Base-by-base conservation (phyloP, 1,284 basidiomycete species). In the Waitea zeae region DNA sequence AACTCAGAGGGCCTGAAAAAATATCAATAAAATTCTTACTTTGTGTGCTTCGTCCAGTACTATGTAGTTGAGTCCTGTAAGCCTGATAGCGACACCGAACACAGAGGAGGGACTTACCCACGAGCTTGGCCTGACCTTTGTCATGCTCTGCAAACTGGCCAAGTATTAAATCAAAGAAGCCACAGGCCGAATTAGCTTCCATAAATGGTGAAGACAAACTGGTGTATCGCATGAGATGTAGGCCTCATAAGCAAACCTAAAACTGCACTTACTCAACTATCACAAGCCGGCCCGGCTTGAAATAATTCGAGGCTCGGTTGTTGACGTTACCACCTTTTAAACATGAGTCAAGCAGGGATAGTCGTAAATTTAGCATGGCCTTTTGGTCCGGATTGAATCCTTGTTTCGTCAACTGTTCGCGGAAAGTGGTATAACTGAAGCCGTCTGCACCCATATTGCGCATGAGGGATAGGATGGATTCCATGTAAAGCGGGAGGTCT, bases 31-130 rank as follows among this genome's bases (percentile, higher is more conserved):
- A 33, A n/a, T 6, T 33, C 57, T 32, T 37, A 74, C 78, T 47
- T 81, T 81, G 43, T 81, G 77, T 0, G 77, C 77, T 41, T 81
- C 79, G 34, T 81, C 78, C 0, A 82, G 69, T 0, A 82, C 61
- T 1, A n/a, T n/a, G 9, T 9, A 26, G n/a, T n/a, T n/a, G n/a
- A n/a, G n/a, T n/a, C n/a, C n/a, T n/a, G n/a, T n/a, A n/a, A n/a
- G n/a, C n/a, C n/a, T n/a, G n/a, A n/a, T n/a, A n/a, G n/a, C n/a
- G n/a, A n/a, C n/a, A n/a, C n/a, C n/a, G n/a, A n/a, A n/a, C n/a
- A n/a, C n/a, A n/a, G n/a, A n/a, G n/a, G n/a, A n/a, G 24, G n/a
- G 7, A n/a, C 24, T 26, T 26, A 26, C 24, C 24, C 7, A 81
- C 57, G 0, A 80, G 67, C 41, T 81, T 81, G 2, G 77, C 79